Base-by-base conservation (phyloP, 2,329 filamentous ascomycete genomes). In the Xylariaceae sp. region DNA sequence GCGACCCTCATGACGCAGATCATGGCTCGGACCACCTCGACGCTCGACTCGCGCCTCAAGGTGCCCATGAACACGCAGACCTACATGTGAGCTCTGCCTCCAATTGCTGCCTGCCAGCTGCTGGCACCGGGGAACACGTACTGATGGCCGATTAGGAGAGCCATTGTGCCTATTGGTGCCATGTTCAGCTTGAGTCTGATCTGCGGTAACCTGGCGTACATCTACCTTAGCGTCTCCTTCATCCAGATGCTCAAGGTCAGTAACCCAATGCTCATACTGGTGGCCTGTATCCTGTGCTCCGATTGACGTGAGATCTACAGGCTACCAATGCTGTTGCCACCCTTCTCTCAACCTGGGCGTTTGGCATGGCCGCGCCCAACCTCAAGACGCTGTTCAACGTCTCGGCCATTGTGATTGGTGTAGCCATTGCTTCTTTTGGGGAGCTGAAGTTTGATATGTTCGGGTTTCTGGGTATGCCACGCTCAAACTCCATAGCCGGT, bases 381-480 rank as follows among this genome's bases (percentile, higher is more conserved):
- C 46, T 63, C 33, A 57, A 58, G 36, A 63, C 63, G 3, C 57
- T 75, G 22, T 37, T 64, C 49, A 75, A 73, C 48, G 59, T 75
- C 25, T 48, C 68, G 30, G 51, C 72, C 51, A 75, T 76, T 35
- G 69, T 75, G 8, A 51, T 63, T 14, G 71, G 72, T 37, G 70
- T 76, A 18, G 64, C 55, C 15, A 57, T 77, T 14, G 69, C 72
- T 32, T 72, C 67, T 33, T 55, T 67, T 26, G 81, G 80, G 48
- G 81, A 85, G 61, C 77, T 85, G 47, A 67, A 78, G 42, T 84
- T 85, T 58, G 75, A 77, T 48, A 63, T 78, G 59, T 49, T 76
- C 29, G 79, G 79, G 34, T 80, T 83, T 57, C 45, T 80, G 24
- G 40, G 46, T 50, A 49, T 28, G 44, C 36, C 10, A 15, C n/a